phyloP scores from a whole-genome alignment of 805 yeast genomes.

The Groenewaldozyma tartarivorans region DNA sequence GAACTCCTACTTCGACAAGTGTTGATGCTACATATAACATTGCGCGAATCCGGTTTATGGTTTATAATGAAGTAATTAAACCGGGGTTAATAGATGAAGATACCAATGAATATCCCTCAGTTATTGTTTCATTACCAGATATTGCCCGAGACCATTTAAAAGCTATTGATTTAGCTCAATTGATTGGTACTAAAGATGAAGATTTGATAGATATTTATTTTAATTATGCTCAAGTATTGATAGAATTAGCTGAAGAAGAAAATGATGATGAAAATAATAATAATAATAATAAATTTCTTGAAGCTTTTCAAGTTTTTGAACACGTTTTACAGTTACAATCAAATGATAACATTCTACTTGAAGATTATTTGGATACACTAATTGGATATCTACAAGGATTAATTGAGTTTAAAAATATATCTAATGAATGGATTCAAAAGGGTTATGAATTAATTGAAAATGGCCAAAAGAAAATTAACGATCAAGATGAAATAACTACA shows the following conservation, averaged over 20 bases:
- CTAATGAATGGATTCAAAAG: slow-evolving; percentile 1
- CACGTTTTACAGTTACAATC: slow-evolving; percentile 12
- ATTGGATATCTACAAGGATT: no score
- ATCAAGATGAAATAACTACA: not conserved
- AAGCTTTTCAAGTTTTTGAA: slow-evolving; percentile 14
- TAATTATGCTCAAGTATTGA: slow-evolving; percentile 19
- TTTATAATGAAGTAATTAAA: slow-evolving; percentile 41
- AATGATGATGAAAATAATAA: no score
- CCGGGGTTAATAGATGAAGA: slow-evolving; percentile 8
- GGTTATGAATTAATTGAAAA: not conserved
- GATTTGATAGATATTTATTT: slow-evolving; percentile 12
- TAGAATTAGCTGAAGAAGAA: slow-evolving; percentile 18
- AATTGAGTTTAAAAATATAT: no score
- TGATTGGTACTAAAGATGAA: not conserved
- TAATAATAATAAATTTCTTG: slow-evolving; percentile 1
- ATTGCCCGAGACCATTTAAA: slow-evolving; percentile 8
- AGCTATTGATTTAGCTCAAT: slow-evolving; percentile 2
- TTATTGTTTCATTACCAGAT: slow-evolving; percentile 5
- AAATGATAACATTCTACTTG: no score
- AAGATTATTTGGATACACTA: no score
- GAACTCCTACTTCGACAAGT: slow-evolving; percentile 14
- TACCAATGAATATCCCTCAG: not conserved
- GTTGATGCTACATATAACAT: slow-evolving; percentile 50
- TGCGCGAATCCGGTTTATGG: slow-evolving; percentile 48
- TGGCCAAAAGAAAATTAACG: not conserved